These are phyloP conservation scores for Flaveria sonorensis DNA, from an alignment of 129 eudicot genomes.

Conservation along the genomic window DNA sequence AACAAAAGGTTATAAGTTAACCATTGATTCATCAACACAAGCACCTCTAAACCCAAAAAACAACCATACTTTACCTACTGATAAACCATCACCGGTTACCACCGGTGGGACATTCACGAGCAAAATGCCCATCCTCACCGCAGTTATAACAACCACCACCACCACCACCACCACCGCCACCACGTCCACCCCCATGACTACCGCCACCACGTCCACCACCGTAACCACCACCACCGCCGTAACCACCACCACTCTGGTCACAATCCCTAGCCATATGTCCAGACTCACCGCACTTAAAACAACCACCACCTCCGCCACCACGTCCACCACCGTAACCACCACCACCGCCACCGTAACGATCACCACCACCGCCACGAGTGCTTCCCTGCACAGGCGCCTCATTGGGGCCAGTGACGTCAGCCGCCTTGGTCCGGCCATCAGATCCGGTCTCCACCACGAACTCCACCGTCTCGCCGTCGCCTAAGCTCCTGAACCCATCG, in stretches of 20 bases:
- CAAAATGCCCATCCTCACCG: constrained; percentile 67
- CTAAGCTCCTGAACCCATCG: constrained; percentile 77
- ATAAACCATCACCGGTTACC: constrained; percentile 35
- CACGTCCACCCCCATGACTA: constrained; percentile 40
- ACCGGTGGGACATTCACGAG: constrained; percentile 67
- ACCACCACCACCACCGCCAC: constrained; percentile 60
- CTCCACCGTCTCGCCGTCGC: constrained; percentile 77
- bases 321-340: constrained; percentile 31
- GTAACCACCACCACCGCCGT: constrained; percentile 44
- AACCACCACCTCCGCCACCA: constrained; percentile 27
- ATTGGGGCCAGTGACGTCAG: constrained; percentile 43
- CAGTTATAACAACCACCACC: constrained; percentile 66
- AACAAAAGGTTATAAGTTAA: constrained; percentile 24
- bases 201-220: constrained; percentile 35
- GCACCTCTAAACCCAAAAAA: neutral
- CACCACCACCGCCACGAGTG: constrained; percentile 35
- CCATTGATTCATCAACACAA: constrained; percentile 24
- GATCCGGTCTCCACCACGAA: constrained; percentile 49
- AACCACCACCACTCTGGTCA: constrained; percentile 32
- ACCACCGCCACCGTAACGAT: constrained; percentile 25
- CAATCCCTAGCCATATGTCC: constrained; percentile 54
- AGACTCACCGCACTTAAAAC: constrained; percentile 39
- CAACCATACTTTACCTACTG: no score
- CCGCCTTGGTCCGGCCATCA: constrained; percentile 79
- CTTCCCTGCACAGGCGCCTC: constrained; percentile 33